Percentiles rank a stretch among this genome's conserved stretches.
phyloP scores from a whole-genome alignment of 768 basidiomycete species.

The Hemileccinum rubropunctum region DNA sequence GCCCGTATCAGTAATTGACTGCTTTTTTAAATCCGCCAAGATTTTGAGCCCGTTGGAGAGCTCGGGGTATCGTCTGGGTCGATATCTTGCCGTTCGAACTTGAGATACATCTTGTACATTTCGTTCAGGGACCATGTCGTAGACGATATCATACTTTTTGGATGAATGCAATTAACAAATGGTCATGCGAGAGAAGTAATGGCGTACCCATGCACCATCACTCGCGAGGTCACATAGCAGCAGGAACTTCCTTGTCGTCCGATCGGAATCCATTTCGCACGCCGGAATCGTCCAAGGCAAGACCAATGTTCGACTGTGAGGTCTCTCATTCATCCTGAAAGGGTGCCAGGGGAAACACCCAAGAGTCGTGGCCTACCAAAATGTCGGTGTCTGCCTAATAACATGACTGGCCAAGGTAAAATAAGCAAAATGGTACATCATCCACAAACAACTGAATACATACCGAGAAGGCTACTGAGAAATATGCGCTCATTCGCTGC shows the following conservation, averaged over 20 bases:
- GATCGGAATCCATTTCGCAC: slow-evolving; percentile 78
- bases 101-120: slow-evolving; percentile 91
- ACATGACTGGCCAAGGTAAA: slow-evolving; percentile 49
- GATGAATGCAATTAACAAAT: not conserved
- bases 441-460: slow-evolving; percentile 11
- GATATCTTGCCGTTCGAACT: slow-evolving; percentile 85
- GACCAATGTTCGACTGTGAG: slow-evolving; percentile 94
- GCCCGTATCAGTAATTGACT: no score
- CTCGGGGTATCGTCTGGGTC: slow-evolving; percentile 96
- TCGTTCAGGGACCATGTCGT: slow-evolving; percentile 98
- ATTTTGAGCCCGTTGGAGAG: no score
- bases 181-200: not conserved
- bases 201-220: slow-evolving; percentile 84
- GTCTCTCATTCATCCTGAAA: slow-evolving; percentile 88
- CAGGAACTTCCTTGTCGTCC: slow-evolving; percentile 79
- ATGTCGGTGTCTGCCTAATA: slow-evolving; percentile 93
- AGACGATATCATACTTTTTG: slow-evolving; percentile 91
- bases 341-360: slow-evolving; percentile 84
- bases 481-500: slow-evolving; percentile 83
- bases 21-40: no score
- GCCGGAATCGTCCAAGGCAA: slow-evolving; percentile 84
- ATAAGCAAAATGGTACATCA: not conserved
- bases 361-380: slow-evolving; percentile 90
- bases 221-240: slow-evolving; percentile 91
- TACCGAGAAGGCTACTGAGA: slow-evolving; percentile 77